These are phyloP conservation scores for Abrus pulchellus DNA, from an alignment of 306 rosid genomes.

Conservation along the genomic window DNA sequence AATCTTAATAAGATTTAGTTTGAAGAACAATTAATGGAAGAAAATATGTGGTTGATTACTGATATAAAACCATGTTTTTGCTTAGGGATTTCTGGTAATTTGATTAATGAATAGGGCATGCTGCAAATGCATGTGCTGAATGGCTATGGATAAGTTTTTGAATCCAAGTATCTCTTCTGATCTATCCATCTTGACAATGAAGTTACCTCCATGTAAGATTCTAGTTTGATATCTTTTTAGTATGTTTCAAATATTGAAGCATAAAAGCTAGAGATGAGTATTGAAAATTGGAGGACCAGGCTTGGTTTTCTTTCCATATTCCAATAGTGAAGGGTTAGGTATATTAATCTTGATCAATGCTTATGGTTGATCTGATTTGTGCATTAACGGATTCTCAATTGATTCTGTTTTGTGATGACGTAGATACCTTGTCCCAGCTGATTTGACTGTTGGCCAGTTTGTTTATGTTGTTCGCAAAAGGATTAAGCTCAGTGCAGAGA, in stretches of 20 bases:
- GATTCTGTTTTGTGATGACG: constrained; percentile 41
- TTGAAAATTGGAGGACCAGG: constrained; percentile 6
- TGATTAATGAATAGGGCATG: constrained; percentile 7
- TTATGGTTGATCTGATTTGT: constrained; percentile 27
- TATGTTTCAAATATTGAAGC: neutral
- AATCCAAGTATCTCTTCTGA: neutral
- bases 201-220: neutral
- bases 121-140: constrained; percentile 9
- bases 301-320: constrained; percentile 21
- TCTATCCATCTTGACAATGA: neutral
- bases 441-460: constrained; percentile 87
- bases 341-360: constrained; percentile 3
- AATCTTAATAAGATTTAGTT: constrained; percentile 3
- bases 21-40: constrained; percentile 8
- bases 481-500: constrained; percentile 83
- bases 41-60: constrained; percentile 36
- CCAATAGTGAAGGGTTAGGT: neutral
- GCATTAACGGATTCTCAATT: constrained; percentile 33
- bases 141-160: neutral
- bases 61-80: constrained; percentile 27
- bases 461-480: constrained; percentile 91
- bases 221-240: neutral
- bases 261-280: constrained; percentile 15
- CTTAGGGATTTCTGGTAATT: constrained; percentile 24
- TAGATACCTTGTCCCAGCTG: constrained; percentile 98